Evolutionary conservation across 306 rosid genomes (phyloP).

Genomic region (Pterocarpus macrocarpus): DNA sequence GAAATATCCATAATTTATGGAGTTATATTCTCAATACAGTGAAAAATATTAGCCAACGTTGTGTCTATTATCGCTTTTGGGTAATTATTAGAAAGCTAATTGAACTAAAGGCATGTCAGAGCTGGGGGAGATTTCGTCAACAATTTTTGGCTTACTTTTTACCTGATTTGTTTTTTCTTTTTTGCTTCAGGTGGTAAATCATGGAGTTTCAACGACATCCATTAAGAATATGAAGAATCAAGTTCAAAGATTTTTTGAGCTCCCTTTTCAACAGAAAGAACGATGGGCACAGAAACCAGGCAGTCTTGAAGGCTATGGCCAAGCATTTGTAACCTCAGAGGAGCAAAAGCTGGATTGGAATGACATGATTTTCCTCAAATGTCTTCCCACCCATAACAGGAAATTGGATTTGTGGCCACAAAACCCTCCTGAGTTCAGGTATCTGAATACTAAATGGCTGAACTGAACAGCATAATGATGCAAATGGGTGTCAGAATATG

Average conservation of each 20-base stretch:
- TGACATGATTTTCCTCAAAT: constrained; percentile 63
- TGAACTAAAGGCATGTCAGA: neutral
- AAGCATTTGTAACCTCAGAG: constrained; percentile 59
- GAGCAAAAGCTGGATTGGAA: constrained; percentile 62
- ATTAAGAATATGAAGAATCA: constrained; percentile 47
- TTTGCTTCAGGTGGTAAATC: constrained; percentile 51
- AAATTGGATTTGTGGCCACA: constrained; percentile 62
- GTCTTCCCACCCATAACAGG: constrained; percentile 50
- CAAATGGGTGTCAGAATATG: neutral
- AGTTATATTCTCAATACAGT: neutral
- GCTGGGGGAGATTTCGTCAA: neutral
- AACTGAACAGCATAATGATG: constrained; percentile 22
- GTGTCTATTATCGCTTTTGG: constrained; percentile 5
- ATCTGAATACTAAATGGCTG: neutral
- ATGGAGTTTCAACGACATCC: constrained; percentile 43
- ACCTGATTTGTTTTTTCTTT: neutral
- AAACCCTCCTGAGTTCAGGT: constrained; percentile 61
- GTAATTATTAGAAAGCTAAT: neutral
- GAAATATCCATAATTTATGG: neutral
- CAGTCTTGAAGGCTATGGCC: constrained; percentile 64
- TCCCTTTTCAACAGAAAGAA: constrained; percentile 52
- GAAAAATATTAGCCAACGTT: neutral
- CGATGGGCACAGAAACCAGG: constrained; percentile 58
- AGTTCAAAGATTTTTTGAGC: constrained; percentile 57
- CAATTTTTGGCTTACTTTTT: neutral